phyloP scores from a whole-genome alignment of 495 filamentous ascomycete genomes.

The Choiromyces venosus region DNA sequence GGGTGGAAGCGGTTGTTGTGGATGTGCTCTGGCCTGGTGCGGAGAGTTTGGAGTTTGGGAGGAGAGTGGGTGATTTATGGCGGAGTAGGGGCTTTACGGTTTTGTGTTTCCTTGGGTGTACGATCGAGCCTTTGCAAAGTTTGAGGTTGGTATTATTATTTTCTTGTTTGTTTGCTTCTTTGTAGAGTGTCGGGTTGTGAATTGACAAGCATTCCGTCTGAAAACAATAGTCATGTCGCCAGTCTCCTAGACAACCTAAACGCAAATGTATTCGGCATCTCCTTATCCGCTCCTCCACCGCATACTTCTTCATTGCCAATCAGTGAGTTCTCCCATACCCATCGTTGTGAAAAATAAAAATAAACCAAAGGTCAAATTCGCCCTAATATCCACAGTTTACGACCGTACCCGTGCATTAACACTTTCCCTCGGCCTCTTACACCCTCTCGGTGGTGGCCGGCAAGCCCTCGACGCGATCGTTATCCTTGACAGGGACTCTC shows the following conservation, averaged over 20 bases:
- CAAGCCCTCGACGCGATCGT: slow-evolving; percentile 46
- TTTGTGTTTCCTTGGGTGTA: slow-evolving; percentile 38
- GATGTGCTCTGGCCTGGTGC: slow-evolving; percentile 32
- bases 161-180: slow-evolving; percentile 1
- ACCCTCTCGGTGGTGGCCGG: slow-evolving; percentile 47
- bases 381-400: slow-evolving; percentile 16
- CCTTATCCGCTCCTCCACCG: slow-evolving; percentile 23
- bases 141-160: slow-evolving; percentile 18
- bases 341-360: not conserved
- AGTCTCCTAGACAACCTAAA: slow-evolving; percentile 27
- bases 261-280: slow-evolving; percentile 33
- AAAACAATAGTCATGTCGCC: slow-evolving; percentile 25
- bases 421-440: slow-evolving; percentile 43
- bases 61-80: slow-evolving; percentile 28
- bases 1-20: slow-evolving; percentile 26
- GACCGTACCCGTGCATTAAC: slow-evolving; percentile 35
- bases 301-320: slow-evolving; percentile 31
- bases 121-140: slow-evolving; percentile 30
- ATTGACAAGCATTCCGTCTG: slow-evolving; percentile 13
- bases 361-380: not conserved
- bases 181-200: not conserved
- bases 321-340: slow-evolving; percentile 10
- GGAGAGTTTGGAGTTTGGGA: slow-evolving; percentile 23
- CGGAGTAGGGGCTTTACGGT: slow-evolving; percentile 33
- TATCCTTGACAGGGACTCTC: slow-evolving; percentile 42